A percentile compares a stretch with the other conserved stretches of the same genome.
Conservation (phyloP, 2,329 filamentous ascomycete species). For the Fusarium sp. region DNA sequence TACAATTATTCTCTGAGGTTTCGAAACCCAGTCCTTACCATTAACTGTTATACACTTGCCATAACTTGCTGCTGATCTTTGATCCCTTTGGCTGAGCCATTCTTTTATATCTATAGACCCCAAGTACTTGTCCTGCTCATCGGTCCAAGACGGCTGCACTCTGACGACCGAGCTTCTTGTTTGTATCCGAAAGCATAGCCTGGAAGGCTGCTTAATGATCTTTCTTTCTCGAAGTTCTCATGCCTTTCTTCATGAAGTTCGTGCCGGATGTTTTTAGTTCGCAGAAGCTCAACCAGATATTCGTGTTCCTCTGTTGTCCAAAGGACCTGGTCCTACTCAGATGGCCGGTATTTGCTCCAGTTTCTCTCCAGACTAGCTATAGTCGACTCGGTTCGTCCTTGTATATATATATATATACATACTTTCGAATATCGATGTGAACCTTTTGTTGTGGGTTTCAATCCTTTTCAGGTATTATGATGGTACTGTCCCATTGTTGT, state of each 20-base stretch:
- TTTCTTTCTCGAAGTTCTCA: neutral
- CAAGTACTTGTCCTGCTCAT: neutral
- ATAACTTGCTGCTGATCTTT: no score
- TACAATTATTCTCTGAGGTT: no score
- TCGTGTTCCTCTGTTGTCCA: neutral
- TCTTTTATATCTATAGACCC: neutral
- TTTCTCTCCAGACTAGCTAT: neutral
- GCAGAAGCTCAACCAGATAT: neutral
- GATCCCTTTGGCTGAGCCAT: neutral
- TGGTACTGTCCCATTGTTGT: neutral
- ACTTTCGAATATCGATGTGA: neutral
- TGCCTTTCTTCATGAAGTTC: neutral
- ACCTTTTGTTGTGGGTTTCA: neutral
- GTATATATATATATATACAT: neutral
- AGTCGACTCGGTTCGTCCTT: neutral
- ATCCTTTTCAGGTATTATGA: neutral
- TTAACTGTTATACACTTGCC: no score
- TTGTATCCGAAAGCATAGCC: accelerated
- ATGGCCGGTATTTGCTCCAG: neutral
- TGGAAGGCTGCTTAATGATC: neutral
- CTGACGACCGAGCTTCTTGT: neutral
- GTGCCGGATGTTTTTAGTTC: accelerated
- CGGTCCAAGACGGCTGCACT: accelerated
- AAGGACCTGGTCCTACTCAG: neutral
- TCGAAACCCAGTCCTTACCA: no score